Base-by-base conservation (phyloP, 208 protist genomes). In the Leishmania aethiopica region DNA sequence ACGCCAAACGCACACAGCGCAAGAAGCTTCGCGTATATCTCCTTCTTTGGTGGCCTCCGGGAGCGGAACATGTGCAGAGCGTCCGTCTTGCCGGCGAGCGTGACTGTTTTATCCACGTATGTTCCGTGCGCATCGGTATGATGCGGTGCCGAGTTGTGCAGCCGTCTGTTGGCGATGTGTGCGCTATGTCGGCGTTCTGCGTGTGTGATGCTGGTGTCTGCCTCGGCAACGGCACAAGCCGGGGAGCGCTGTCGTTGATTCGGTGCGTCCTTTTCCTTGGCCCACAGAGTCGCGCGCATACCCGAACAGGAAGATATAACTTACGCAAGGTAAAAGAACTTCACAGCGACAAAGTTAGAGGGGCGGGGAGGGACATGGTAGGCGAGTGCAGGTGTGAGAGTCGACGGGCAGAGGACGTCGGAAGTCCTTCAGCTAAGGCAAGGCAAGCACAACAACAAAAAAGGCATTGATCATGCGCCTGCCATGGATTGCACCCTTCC, bases 51-150 rank as follows among this genome's bases (percentile, higher is more conserved):
- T 28, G 81, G 81, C 42, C 53, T 45, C 28, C 81, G 75, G 4
- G 45, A 80, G n/a, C 81, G 75, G 28, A 84, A 84, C 59, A 62
- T 67, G 67, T 57, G 35, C 3, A 76, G 70, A 1, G 73, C 70
- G 4, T 84, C 81, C 76, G 53, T 78, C 28, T 78, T n/a, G 4
- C 2, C 37, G 35, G 71, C 32, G 47, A 13, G 71, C n/a, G 28
- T 49, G 62, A 13, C 28, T 5, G 32, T 32, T 10, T 69, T 69
- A 4, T 17, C 62, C 11, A 40, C 32, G 32, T 42, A 40, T 40
- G 40, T 32, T 4, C 3, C 28, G 32, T 37, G 13, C 15, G 32
- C 22, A 17, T 69, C 15, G 62, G 62, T 69, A 19, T 40, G 7
- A 15, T 19, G 10, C 62, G 13, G 13, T 13, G 32, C 10, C 32